Evolutionary conservation across 257 asterid genomes (phyloP).

Genomic region (Perilla frutescens): DNA sequence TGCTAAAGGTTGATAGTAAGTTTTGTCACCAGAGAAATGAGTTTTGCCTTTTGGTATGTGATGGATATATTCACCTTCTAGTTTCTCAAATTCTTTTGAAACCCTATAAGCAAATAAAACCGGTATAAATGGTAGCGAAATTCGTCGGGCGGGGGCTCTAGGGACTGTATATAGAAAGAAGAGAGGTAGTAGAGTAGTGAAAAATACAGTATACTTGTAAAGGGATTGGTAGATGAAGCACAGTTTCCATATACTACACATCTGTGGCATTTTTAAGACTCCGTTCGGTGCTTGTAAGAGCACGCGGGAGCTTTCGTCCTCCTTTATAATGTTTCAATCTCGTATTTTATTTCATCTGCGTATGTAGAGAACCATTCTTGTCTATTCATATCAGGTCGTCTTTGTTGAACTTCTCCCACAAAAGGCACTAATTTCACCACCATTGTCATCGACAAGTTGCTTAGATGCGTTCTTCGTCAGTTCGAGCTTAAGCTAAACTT

Average conservation of each 20-base stretch:
- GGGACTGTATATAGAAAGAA: constrained; percentile 59
- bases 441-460: too few relatives aligned
- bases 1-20: constrained; percentile 47
- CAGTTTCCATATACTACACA: constrained; percentile 4
- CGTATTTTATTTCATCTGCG: background rate
- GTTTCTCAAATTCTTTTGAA: constrained; percentile 39
- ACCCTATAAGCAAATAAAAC: constrained; percentile 37
- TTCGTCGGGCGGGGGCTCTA: constrained; percentile 41
- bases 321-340: background rate
- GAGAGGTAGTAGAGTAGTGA: constrained; percentile 42
- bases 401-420: too few relatives aligned
- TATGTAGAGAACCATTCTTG: background rate
- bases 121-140: constrained; percentile 40
- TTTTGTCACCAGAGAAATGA: constrained; percentile 52
- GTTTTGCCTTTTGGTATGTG: constrained; percentile 29
- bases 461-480: too few relatives aligned
- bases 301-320: background rate
- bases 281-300: background rate
- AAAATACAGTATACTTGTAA: constrained; percentile 60
- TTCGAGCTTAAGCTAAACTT: too few relatives aligned
- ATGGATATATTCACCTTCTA: constrained; percentile 26
- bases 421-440: too few relatives aligned
- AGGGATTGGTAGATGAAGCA: constrained; percentile 41
- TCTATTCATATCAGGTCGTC: too few relatives aligned
- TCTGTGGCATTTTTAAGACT: background rate